Evolutionary conservation across 2,329 filamentous ascomycete species (phyloP), one percentile per base, ranked within the genome.

Genomic region (Nectriaceae sp.): DNA sequence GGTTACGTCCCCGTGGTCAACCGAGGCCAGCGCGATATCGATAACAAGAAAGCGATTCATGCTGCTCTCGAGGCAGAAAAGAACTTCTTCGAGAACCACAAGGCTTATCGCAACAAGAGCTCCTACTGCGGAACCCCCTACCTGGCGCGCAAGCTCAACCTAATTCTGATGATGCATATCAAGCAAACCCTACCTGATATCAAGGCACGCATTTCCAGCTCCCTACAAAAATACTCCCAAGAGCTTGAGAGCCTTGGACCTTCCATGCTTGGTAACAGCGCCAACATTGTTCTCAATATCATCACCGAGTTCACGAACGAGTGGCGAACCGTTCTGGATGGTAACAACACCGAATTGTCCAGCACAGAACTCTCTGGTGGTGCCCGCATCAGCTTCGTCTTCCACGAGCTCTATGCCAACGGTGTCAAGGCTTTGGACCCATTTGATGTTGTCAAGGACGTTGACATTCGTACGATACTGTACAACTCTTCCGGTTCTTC

Each of bases 91-190:
- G 94, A 99, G 65, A 93, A 93, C 71, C 94, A 99, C 82, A 96
- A 95, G 76, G 93, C 94, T 26, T 99, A 99, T 74, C 84, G 92
- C 52, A 99, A 97, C 75, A 99, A 99, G 84, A 92, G 90, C 67
- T 89, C 92, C 5, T 99, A 99, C 79, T 99, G 94, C 72, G 94
- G 94, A 70, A 99, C 94, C 3, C 94, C 94, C 4, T 99, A 99
- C 67, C 79, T 99, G 51, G 94, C 94, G 4, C 86, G 93, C 60
- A 99, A 99, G 75, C 83, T 99, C 52, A 99, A 99, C 74, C 79
- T 99, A 64, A 97, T 99, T 66, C 82, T 99, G 61, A 97, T 99
- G 93, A 99, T 99, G 94, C 94, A 99, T 77, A 99, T 99, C 78
- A 99, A 99, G 75, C 93, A 99, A 76, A 99, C 94, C 2, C 82